Evolutionary conservation across 306 rosid species (phyloP).

Genomic region (Benincasa hispida): DNA sequence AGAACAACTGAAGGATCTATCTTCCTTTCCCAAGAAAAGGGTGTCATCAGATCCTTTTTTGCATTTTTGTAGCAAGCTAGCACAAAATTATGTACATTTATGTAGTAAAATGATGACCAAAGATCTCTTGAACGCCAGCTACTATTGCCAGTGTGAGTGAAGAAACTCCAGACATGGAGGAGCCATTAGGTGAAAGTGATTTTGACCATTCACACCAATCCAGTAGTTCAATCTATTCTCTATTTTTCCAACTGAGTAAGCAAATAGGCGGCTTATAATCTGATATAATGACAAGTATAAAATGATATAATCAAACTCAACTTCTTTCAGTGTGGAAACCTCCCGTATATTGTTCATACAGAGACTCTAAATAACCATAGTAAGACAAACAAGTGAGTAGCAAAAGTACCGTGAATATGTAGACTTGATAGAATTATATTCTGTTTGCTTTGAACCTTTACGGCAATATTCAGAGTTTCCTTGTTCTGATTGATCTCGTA

Average conservation of each 20-base stretch:
- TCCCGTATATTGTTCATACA: neutral
- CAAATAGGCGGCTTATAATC: neutral
- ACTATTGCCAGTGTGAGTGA: neutral
- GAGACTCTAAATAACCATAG: neutral
- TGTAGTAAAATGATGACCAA: neutral
- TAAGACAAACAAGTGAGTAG: neutral
- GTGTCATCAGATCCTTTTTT: neutral
- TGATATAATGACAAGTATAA: neutral
- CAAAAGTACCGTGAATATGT: too few species aligned
- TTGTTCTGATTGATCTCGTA: neutral
- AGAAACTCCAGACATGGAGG: neutral
- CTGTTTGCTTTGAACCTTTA: neutral
- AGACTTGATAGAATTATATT: neutral
- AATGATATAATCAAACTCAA: neutral
- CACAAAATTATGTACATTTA: neutral
- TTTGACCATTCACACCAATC: neutral
- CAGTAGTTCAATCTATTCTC: neutral
- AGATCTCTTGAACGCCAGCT: neutral
- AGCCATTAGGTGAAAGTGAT: neutral
- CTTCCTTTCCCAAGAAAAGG: neutral
- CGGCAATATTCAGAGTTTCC: neutral
- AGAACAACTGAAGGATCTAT: neutral
- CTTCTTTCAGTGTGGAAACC: neutral
- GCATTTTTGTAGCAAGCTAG: neutral
- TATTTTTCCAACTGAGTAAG: neutral